phyloP scores from a whole-genome alignment of 208 protist genomes.

The Trypanosoma melophagium region DNA sequence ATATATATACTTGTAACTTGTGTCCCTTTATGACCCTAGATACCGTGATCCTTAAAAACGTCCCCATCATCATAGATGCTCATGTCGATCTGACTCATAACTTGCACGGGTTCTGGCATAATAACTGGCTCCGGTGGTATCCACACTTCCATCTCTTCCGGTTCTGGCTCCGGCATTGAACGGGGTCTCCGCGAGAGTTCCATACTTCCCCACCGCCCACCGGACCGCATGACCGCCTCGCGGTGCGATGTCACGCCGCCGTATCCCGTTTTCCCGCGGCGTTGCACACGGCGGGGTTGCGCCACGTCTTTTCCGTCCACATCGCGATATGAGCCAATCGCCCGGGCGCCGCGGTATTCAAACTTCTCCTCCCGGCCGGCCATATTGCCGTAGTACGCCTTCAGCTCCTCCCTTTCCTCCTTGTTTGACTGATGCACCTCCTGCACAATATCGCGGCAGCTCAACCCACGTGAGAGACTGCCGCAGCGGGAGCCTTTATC shows the following conservation, averaged over 20 bases:
- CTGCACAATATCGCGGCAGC: slow-evolving; percentile 35
- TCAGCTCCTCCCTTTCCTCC: slow-evolving; percentile 36
- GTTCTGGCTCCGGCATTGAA: neutral
- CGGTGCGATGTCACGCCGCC: slow-evolving; percentile 71
- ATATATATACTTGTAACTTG: too few relatives aligned
- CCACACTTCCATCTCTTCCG: neutral
- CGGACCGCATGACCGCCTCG: slow-evolving; percentile 50
- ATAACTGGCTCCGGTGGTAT: neutral
- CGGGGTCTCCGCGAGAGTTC: slow-evolving; percentile 32
- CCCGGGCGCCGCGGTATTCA: slow-evolving; percentile 46
- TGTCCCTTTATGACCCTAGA: too few relatives aligned
- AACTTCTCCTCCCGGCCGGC: slow-evolving; percentile 39
- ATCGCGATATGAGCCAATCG: slow-evolving; percentile 49
- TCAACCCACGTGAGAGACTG: slow-evolving; percentile 44
- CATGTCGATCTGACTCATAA: slow-evolving; percentile 8
- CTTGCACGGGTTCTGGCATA: neutral
- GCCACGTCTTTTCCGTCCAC: slow-evolving; percentile 55
- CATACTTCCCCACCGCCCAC: slow-evolving; percentile 59
- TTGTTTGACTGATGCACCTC: neutral
- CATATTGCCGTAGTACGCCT: slow-evolving; percentile 74
- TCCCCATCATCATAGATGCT: slow-evolving; percentile 8
- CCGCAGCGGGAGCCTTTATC: slow-evolving; percentile 38
- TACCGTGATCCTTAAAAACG: neutral
- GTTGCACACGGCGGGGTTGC: slow-evolving; percentile 58
- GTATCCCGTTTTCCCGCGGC: slow-evolving; percentile 50